phyloP scores from a whole-genome alignment of 1,139 yeast genomes.

The Candida pseudoviswanathii region DNA sequence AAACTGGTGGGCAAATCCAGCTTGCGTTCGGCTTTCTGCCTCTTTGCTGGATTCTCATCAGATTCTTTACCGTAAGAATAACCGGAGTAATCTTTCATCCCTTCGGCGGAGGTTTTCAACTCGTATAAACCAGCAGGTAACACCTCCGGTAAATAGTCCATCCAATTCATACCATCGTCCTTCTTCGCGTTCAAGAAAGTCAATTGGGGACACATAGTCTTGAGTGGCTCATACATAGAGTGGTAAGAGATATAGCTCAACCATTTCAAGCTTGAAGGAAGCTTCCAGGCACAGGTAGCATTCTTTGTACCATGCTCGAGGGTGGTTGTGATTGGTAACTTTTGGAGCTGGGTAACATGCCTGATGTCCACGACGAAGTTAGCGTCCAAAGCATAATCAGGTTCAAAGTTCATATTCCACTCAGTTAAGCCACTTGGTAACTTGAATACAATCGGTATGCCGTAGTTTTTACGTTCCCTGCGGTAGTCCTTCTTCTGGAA shows the following conservation, averaged over 20 bases:
- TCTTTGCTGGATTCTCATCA: background rate
- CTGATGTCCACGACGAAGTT: too few relatives aligned
- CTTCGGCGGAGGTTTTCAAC: background rate
- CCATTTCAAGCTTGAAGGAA: background rate
- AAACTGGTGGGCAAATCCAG: background rate
- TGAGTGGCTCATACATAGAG: background rate
- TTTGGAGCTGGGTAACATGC: too few relatives aligned
- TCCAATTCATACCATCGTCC: background rate
- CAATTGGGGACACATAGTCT: background rate
- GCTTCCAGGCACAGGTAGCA: too few relatives aligned
- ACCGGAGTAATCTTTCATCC: background rate
- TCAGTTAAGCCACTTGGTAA: too few relatives aligned
- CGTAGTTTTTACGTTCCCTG: too few relatives aligned
- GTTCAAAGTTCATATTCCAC: too few relatives aligned
- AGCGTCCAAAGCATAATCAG: too few relatives aligned
- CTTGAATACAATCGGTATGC: too few relatives aligned
- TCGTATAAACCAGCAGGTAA: background rate
- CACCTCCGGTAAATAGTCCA: background rate
- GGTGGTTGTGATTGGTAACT: too few relatives aligned
- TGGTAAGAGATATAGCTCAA: background rate
- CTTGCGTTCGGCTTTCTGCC: background rate
- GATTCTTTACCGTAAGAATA: too few relatives aligned
- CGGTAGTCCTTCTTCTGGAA: too few relatives aligned
- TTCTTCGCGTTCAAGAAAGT: background rate
- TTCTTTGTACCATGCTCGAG: too few relatives aligned